phyloP scores from a whole-genome alignment of 2,329 filamentous ascomycete species.

The Gnomoniopsis sp. region DNA sequence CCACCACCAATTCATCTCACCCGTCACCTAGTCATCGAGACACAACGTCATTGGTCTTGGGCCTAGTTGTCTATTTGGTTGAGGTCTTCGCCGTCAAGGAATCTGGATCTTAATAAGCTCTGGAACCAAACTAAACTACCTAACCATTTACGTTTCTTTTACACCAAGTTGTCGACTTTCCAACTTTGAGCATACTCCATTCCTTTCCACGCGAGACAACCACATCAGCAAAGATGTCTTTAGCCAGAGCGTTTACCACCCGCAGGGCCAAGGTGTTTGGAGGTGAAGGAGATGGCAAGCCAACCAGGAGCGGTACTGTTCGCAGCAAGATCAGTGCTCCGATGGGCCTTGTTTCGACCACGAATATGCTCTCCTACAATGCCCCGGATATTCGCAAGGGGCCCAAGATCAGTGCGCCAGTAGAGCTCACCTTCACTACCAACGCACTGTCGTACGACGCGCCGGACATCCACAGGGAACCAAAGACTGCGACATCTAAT shows the following conservation, averaged over 20 bases:
- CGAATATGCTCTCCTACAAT: conserved; percentile 94
- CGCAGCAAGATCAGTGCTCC: conserved; percentile 82
- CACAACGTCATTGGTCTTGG: conserved; percentile 6
- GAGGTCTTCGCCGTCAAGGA: not conserved
- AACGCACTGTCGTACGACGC: conserved; percentile 96
- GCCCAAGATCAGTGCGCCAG: conserved; percentile 77
- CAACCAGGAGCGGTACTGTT: conserved; percentile 46
- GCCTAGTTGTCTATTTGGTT: not conserved
- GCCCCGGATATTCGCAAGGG: conserved; percentile 70
- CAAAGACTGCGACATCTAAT: conserved; percentile 46
- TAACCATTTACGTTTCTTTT: not conserved
- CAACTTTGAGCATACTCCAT: not conserved
- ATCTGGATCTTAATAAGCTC: not conserved
- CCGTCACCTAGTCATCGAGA: conserved; percentile 8
- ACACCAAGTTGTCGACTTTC: not conserved
- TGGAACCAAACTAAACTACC: not conserved
- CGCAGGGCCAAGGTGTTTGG: conserved; percentile 56
- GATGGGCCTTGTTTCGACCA: conserved; percentile 85
- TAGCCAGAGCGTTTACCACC: conserved; percentile 70
- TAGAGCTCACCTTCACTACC: conserved; percentile 87
- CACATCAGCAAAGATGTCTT: conserved; percentile 25
- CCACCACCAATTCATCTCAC: conserved; percentile 9
- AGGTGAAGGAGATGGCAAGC: conserved; percentile 32
- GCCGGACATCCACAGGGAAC: conserved; percentile 63
- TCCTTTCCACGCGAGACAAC: not conserved